These are phyloP conservation scores for Asterochloris sp. DNA, from an alignment of 139 green algal genomes.

Conservation along the genomic window DNA sequence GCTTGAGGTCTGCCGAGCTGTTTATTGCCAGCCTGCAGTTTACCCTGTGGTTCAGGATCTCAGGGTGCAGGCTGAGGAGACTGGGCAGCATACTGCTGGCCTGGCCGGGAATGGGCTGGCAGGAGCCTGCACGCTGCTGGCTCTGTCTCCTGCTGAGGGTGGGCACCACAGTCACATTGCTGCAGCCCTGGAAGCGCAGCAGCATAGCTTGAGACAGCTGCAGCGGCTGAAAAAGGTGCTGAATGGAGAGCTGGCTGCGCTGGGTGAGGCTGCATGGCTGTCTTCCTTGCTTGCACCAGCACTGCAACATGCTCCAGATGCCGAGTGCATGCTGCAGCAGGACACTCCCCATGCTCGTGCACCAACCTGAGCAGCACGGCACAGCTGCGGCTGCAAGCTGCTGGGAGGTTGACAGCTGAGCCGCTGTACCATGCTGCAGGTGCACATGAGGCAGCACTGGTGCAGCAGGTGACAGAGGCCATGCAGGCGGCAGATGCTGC, in stretches of 20 bases:
- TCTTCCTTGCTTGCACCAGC: background rate
- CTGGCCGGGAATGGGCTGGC: no score
- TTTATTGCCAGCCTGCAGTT: no score
- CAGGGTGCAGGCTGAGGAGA: no score
- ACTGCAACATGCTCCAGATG: background rate
- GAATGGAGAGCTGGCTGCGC: background rate
- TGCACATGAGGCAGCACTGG: constrained; percentile 2
- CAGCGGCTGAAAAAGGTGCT: background rate
- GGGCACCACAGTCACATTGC: constrained; percentile 9
- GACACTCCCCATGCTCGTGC: background rate
- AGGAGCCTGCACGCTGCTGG: background rate
- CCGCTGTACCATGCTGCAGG: background rate
- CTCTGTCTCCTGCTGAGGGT: background rate
- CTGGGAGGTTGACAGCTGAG: background rate
- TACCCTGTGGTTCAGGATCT: no score
- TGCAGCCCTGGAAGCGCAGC: background rate
- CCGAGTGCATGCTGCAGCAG: background rate
- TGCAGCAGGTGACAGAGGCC: constrained; percentile 5
- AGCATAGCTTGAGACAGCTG: constrained; percentile 1
- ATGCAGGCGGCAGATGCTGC: background rate
- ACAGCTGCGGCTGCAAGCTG: background rate
- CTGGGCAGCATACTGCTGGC: no score
- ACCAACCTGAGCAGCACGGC: background rate
- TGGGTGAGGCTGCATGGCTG: background rate
- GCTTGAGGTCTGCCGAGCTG: no score